Percentiles rank a stretch among this genome's conserved stretches.
phyloP scores from a whole-genome alignment of 495 filamentous ascomycete species.

The Acidiella bohemica region DNA sequence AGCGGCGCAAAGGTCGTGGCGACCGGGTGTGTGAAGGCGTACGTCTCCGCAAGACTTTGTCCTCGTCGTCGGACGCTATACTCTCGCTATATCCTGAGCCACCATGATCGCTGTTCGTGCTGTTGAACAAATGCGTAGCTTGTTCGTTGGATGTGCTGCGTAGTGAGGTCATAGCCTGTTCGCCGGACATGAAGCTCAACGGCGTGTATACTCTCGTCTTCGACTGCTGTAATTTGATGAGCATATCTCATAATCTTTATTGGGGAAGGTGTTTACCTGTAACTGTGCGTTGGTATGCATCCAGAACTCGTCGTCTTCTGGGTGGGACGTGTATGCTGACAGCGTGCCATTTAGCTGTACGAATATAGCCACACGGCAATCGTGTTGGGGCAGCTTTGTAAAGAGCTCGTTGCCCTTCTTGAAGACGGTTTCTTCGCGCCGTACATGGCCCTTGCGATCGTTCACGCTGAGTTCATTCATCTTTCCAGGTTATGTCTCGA shows the following conservation, averaged over 20 bases:
- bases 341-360: neutral
- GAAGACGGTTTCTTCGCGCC: neutral
- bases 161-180: neutral
- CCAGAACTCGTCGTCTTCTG: neutral
- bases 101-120: too few species aligned
- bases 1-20: neutral
- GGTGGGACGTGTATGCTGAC: neutral
- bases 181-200: neutral
- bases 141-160: too few species aligned
- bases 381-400: neutral
- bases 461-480: neutral
- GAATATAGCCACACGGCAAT: neutral
- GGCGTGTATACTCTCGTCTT: neutral
- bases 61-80: neutral
- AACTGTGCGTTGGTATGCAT: neutral
- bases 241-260: too few species aligned
- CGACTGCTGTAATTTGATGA: neutral
- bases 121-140: too few species aligned
- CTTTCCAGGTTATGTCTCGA: too few species aligned
- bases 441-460: neutral
- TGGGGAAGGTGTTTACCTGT: too few species aligned
- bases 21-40: neutral
- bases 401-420: slow-evolving; percentile 1
- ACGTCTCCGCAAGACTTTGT: neutral
- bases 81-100: too few species aligned